Conservation (phyloP, 1,284 basidiomycete species). For the Pascua guehoae region DNA sequence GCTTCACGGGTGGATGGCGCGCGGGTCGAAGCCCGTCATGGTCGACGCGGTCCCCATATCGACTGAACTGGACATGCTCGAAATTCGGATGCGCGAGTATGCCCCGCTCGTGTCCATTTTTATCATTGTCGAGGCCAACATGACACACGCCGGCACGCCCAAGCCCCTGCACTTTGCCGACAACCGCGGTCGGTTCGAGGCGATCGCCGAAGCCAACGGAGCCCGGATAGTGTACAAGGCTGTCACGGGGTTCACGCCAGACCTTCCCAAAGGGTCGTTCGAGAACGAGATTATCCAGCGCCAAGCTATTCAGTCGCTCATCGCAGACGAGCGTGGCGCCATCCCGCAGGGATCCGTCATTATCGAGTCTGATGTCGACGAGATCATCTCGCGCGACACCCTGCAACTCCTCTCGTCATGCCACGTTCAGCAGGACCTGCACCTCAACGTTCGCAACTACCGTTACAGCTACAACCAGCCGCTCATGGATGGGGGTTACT, state of each 20-base stretch:
- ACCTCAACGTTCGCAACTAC: slow-evolving; percentile 64
- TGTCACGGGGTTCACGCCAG: slow-evolving; percentile 12
- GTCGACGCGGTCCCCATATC: slow-evolving; percentile 61
- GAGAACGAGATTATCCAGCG: slow-evolving; percentile 39
- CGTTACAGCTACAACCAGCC: slow-evolving; percentile 65
- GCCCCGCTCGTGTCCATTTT: slow-evolving; percentile 61
- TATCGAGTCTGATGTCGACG: slow-evolving; percentile 67
- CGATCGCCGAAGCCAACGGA: slow-evolving; percentile 7
- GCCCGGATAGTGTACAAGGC: neutral
- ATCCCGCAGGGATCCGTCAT: slow-evolving; percentile 48
- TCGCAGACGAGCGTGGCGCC: neutral
- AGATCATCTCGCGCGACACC: slow-evolving; percentile 61
- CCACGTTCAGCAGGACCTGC: slow-evolving; percentile 53
- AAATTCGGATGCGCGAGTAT: slow-evolving; percentile 65
- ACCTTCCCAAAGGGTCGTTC: slow-evolving; percentile 44
- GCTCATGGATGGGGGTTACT: slow-evolving; percentile 51
- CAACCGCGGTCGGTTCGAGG: slow-evolving; percentile 18
- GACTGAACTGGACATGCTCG: slow-evolving; percentile 65
- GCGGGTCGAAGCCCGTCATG: slow-evolving; percentile 8
- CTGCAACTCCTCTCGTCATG: slow-evolving; percentile 60
- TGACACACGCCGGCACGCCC: slow-evolving; percentile 60
- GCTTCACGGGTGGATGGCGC: slow-evolving; percentile 21
- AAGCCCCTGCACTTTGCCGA: slow-evolving; percentile 57
- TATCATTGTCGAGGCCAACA: slow-evolving; percentile 63
- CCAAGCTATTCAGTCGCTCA: neutral